phyloP scores from a whole-genome alignment of 768 basidiomycete species.

The Fomitopsis pulvina region DNA sequence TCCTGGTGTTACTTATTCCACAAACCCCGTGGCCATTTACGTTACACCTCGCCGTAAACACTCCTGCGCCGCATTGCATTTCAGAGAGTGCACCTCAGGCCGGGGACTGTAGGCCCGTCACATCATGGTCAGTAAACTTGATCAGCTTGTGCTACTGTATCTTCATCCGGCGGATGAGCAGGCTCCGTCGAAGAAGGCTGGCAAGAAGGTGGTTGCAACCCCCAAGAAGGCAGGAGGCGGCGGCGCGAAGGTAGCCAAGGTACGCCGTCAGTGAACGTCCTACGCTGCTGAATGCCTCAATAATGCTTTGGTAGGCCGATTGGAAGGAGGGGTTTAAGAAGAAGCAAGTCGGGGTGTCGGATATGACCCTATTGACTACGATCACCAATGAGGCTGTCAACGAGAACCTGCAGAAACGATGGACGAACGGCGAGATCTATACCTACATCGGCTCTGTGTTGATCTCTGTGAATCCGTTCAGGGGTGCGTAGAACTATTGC shows the following conservation, averaged over 20 bases:
- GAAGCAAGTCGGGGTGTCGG: constrained; percentile 95
- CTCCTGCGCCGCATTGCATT: constrained; percentile 10
- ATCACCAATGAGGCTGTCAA: constrained; percentile 98
- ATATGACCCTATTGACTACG: constrained; percentile 96
- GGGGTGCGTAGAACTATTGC: constrained; percentile 42
- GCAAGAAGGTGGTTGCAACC: constrained; percentile 65
- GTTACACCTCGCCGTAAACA: constrained; percentile 5
- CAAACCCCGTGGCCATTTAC: no score
- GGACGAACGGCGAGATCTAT: constrained; percentile 94
- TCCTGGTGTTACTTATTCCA: no score
- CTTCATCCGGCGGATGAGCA: constrained; percentile 24
- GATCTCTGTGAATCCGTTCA: constrained; percentile 99
- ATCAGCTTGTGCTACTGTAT: constrained; percentile 7
- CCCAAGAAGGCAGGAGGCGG: constrained; percentile 54
- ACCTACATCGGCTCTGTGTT: constrained; percentile 98
- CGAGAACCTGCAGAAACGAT: constrained; percentile 95
- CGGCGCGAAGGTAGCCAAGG: constrained; percentile 69
- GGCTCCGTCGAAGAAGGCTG: constrained; percentile 89
- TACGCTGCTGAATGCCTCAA: background rate
- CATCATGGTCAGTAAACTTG: constrained; percentile 15
- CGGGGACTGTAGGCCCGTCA: constrained; percentile 3
- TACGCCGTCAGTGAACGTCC: constrained; percentile 20
- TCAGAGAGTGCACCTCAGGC: background rate
- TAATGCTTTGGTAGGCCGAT: constrained; percentile 65
- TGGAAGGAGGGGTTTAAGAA: constrained; percentile 99